Conservation (phyloP, 305 asterid genomes). For the Petunia hybrid region DNA sequence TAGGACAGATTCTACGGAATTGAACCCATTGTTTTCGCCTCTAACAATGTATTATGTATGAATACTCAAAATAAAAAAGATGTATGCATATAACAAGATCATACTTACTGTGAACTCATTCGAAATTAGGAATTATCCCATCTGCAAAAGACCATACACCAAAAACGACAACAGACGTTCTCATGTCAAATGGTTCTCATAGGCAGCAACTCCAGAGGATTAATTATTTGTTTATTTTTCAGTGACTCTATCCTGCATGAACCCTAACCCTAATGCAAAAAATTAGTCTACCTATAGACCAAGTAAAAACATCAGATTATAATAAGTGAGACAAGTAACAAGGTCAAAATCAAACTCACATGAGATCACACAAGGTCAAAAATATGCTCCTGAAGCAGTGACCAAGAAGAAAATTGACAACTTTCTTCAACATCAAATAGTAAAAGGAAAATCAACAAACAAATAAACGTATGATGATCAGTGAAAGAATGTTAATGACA, state of each 20-base stretch:
- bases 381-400: not conserved
- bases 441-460: not conserved
- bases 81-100: not conserved
- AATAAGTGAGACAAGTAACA: not conserved
- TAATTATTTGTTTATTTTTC: slow-evolving; percentile 32
- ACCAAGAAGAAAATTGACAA: not conserved
- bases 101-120: not conserved
- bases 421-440: not conserved
- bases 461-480: too few relatives aligned
- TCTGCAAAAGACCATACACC: not conserved
- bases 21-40: too few relatives aligned
- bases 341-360: slow-evolving; percentile 36
- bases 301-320: not conserved
- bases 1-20: too few relatives aligned
- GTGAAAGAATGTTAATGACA: not conserved
- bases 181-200: not conserved
- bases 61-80: not conserved
- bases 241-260: slow-evolving; percentile 38
- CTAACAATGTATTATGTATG: not conserved
- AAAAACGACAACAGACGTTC: not conserved
- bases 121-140: not conserved
- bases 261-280: slow-evolving; percentile 58
- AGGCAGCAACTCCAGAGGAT: not conserved
- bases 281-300: not conserved
- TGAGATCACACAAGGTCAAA: not conserved